phyloP scores from a whole-genome alignment of 352 stramenopile genomes.

The Pythium rhizo-oryzae region DNA sequence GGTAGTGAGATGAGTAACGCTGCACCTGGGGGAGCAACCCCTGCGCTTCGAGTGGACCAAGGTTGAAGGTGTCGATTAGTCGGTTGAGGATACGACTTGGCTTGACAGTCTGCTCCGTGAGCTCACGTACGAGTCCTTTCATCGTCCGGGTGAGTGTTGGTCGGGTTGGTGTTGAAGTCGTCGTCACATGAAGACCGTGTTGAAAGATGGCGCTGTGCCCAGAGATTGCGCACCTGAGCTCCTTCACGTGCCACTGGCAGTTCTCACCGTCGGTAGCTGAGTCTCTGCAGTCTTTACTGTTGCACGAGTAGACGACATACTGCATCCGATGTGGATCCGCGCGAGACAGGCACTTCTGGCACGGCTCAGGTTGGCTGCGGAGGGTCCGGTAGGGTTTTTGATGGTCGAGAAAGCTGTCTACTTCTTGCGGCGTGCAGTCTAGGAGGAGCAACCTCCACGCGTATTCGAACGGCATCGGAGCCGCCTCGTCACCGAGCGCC shows the following conservation, averaged over 20 bases:
- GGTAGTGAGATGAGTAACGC: too few species aligned
- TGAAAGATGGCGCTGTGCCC: conserved; percentile 3
- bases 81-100: conserved; percentile 11
- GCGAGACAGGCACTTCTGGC: background rate
- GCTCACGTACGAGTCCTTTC: conserved; percentile 5
- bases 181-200: background rate
- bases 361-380: too few species aligned
- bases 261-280: background rate
- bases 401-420: too few species aligned
- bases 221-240: background rate
- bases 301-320: conserved; percentile 3
- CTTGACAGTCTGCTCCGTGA: background rate
- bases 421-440: too few species aligned
- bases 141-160: conserved; percentile 5
- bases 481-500: too few species aligned
- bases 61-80: conserved; percentile 1
- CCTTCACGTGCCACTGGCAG: conserved; percentile 11
- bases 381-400: too few species aligned
- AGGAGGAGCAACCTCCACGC: too few species aligned
- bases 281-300: conserved; percentile 1
- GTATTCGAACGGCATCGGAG: too few species aligned
- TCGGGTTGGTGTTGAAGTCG: background rate
- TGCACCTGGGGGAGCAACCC: too few species aligned
- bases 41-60: background rate
- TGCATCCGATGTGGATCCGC: background rate